phyloP scores from a whole-genome alignment of 805 yeast genomes.

The Yamadazyma tumulicola region DNA sequence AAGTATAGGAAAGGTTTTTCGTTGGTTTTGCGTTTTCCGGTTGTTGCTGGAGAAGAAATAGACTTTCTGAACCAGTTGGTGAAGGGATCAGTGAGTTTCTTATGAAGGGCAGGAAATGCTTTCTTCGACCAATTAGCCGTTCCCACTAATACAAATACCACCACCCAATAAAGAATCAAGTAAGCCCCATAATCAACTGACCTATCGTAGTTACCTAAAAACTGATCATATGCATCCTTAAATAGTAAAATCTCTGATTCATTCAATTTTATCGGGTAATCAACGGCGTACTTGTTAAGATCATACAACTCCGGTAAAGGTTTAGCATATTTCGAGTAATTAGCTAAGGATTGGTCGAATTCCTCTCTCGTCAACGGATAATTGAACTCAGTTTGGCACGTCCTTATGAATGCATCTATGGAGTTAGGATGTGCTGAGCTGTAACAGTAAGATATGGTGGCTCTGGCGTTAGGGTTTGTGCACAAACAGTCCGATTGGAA shows the following conservation, averaged over 20 bases:
- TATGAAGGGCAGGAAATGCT: conserved; percentile 19
- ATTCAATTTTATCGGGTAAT: conserved; percentile 25
- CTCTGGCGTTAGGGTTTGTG: conserved; percentile 27
- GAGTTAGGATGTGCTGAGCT: conserved; percentile 20
- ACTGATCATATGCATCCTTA: conserved; percentile 30
- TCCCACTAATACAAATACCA: conserved; percentile 22
- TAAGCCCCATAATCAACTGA: conserved; percentile 43
- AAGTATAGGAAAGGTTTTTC: conserved; percentile 19
- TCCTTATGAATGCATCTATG: conserved; percentile 20
- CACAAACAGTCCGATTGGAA: conserved; percentile 21
- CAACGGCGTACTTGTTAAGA: conserved; percentile 10
- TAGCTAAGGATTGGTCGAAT: conserved; percentile 19
- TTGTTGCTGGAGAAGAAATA: conserved; percentile 39
- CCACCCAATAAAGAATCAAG: conserved; percentile 30
- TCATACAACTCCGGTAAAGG: conserved; percentile 9
- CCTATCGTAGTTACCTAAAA: conserved; percentile 38
- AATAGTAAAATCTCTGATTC: conserved; percentile 16
- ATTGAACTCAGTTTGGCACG: conserved; percentile 22
- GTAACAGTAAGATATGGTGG: conserved; percentile 37
- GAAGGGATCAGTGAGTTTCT: conserved; percentile 22
- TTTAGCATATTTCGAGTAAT: conserved; percentile 17
- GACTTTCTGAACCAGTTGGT: conserved; percentile 30
- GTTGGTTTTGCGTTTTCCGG: conserved; percentile 23
- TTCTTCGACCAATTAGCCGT: conserved; percentile 32
- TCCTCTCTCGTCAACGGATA: conserved; percentile 18